phyloP scores from a whole-genome alignment of 208 protist species.

The Acanthamoeba quina region DNA sequence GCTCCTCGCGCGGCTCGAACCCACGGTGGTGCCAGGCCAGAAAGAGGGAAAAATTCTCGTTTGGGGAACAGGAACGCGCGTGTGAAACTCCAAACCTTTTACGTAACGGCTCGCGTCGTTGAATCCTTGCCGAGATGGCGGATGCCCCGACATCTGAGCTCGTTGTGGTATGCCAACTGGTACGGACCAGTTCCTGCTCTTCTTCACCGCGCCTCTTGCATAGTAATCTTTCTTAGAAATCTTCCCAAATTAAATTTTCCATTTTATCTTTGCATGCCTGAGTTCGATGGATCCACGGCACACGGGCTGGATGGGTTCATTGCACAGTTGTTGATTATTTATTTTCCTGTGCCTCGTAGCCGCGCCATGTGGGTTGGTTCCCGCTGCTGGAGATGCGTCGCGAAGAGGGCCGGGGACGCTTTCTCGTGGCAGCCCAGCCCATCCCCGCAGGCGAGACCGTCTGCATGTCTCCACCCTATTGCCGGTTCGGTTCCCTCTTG shows the following conservation, averaged over 20 bases:
- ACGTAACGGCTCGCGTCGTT: too few relatives aligned
- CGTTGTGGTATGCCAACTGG: background rate
- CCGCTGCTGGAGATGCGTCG: background rate
- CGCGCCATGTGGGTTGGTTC: constrained; percentile 25
- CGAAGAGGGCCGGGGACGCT: constrained; percentile 39
- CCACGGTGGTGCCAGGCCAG: too few relatives aligned
- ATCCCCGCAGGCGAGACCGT: constrained; percentile 42
- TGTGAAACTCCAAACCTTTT: too few relatives aligned
- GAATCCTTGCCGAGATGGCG: background rate
- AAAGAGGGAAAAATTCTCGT: too few relatives aligned
- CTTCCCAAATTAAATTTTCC: background rate
- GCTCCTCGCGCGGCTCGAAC: too few relatives aligned
- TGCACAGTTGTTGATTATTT: background rate
- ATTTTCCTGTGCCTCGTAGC: background rate
- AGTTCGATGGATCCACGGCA: too few relatives aligned
- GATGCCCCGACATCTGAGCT: background rate
- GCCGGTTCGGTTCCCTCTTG: background rate
- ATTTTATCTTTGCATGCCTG: background rate
- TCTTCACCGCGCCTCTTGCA: too few relatives aligned
- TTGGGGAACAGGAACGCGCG: too few relatives aligned
- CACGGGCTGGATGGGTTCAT: too few relatives aligned
- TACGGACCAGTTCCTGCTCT: too few relatives aligned
- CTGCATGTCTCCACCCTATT: constrained; percentile 39
- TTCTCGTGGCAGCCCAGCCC: constrained; percentile 12
- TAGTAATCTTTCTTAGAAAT: too few relatives aligned